A percentile compares a stretch with the other conserved stretches of the same genome.
Evolutionary conservation across 2,329 filamentous ascomycete genomes (phyloP).

Genomic region (Penicillium sp.): DNA sequence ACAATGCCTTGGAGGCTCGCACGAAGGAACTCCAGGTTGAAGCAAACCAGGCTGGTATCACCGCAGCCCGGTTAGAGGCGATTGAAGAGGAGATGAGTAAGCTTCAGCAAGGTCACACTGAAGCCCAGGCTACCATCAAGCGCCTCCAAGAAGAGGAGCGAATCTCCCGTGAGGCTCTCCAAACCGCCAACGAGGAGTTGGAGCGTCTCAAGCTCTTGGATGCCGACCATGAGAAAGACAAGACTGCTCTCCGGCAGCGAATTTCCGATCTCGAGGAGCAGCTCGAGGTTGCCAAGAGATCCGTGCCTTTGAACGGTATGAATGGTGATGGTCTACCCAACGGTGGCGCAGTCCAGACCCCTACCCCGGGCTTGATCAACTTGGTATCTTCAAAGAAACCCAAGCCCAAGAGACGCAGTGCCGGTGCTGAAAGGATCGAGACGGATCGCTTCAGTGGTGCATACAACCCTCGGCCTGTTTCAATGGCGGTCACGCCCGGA

Average conservation of each 20-base stretch:
- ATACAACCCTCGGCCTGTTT: slow-evolving; percentile 92
- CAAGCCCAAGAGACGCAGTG: slow-evolving; percentile 75
- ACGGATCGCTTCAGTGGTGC: slow-evolving; percentile 86
- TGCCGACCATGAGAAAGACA: slow-evolving; percentile 77
- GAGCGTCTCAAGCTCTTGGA: slow-evolving; percentile 74
- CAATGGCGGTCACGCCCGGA: slow-evolving; percentile 72
- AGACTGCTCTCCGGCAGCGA: slow-evolving; percentile 79
- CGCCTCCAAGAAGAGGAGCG: slow-evolving; percentile 93
- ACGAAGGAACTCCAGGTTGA: slow-evolving; percentile 94
- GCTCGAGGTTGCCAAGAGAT: slow-evolving; percentile 79
- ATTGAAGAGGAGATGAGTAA: slow-evolving; percentile 97
- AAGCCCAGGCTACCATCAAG: slow-evolving; percentile 86
- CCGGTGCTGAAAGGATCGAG: slow-evolving; percentile 78
- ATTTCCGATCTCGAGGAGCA: slow-evolving; percentile 88
- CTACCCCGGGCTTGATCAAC: slow-evolving; percentile 82
- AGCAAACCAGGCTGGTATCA: slow-evolving; percentile 96
- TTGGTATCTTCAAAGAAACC: slow-evolving; percentile 96
- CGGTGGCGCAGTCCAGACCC: slow-evolving; percentile 56
- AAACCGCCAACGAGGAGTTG: slow-evolving; percentile 74
- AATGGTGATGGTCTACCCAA: slow-evolving; percentile 60
- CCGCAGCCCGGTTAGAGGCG: slow-evolving; percentile 79
- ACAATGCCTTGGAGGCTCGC: slow-evolving; percentile 83
- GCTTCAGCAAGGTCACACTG: slow-evolving; percentile 82
- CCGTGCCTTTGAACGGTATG: slow-evolving; percentile 65
- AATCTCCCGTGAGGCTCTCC: slow-evolving; percentile 76